Percentiles rank a stretch among this genome's conserved stretches.
phyloP scores from a whole-genome alignment of 2,329 filamentous ascomycete species.

The Trichoderma gracile region DNA sequence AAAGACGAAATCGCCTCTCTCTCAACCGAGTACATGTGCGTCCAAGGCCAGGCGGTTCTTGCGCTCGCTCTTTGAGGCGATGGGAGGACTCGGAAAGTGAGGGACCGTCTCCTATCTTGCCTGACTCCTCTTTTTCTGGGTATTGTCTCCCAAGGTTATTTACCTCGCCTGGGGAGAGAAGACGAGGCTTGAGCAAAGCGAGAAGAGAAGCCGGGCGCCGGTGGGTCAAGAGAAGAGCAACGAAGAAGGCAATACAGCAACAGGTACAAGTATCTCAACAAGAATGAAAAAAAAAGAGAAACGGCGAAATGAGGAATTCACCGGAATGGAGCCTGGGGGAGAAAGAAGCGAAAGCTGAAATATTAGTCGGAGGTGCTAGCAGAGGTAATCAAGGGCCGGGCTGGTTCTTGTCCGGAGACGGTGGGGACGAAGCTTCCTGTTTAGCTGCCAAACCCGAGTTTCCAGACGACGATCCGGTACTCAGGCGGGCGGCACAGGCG shows the following conservation, averaged over 20 bases:
- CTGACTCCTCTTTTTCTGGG: slow-evolving; percentile 18
- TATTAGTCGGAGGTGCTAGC: slow-evolving; percentile 1
- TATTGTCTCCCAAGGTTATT: no score
- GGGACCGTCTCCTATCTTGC: slow-evolving; percentile 20
- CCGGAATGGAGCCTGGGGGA: slow-evolving; percentile 14
- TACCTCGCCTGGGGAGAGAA: slow-evolving; percentile 5
- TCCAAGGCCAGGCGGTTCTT: slow-evolving; percentile 1
- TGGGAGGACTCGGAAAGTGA: background rate
- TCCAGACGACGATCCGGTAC: slow-evolving; percentile 24
- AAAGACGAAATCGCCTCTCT: slow-evolving; percentile 24
- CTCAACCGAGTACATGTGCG: slow-evolving; percentile 16
- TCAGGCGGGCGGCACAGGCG: slow-evolving; percentile 15
- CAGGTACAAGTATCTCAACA: background rate
- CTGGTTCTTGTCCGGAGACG: slow-evolving; percentile 19
- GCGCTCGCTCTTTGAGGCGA: background rate
- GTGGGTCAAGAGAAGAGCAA: slow-evolving; percentile 17
- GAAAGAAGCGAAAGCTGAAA: slow-evolving; percentile 15
- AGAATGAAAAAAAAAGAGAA: background rate
- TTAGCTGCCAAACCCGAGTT: slow-evolving; percentile 19
- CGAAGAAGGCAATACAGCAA: background rate
- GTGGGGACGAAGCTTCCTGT: slow-evolving; percentile 16
- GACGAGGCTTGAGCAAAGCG: slow-evolving; percentile 5
- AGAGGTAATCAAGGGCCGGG: slow-evolving; percentile 9
- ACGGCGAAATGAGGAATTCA: slow-evolving; percentile 20
- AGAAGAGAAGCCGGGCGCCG: background rate